Conservation (phyloP, 1,139 yeast genomes). For the Saccharomyces hybrid region DNA sequence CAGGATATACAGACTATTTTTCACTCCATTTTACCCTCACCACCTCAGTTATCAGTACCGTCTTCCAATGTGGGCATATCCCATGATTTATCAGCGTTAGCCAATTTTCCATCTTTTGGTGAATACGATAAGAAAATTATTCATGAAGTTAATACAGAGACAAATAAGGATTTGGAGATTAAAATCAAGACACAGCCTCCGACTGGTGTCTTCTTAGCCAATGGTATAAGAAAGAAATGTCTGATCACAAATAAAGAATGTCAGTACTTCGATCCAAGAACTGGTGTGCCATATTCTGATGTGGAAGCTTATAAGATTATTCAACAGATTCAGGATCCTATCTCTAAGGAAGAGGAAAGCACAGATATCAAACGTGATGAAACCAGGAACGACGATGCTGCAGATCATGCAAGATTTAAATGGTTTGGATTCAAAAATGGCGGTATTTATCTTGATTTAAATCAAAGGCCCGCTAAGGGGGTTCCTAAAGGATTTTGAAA, state of each 20-base stretch:
- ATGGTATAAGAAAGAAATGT: constrained; percentile 59
- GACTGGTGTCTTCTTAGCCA: constrained; percentile 65
- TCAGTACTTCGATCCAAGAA: constrained; percentile 76
- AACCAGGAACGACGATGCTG: constrained; percentile 11
- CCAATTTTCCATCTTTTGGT: constrained; percentile 58
- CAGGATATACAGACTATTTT: constrained; percentile 25
- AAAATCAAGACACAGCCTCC: constrained; percentile 60
- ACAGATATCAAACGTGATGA: background rate
- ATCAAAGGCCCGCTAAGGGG: constrained; percentile 65
- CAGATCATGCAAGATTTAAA: constrained; percentile 35
- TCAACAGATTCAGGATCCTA: constrained; percentile 50
- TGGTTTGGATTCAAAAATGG: constrained; percentile 69
- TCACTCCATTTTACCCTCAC: background rate
- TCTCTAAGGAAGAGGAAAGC: constrained; percentile 34
- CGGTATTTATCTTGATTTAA: constrained; percentile 53
- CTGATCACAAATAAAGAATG: constrained; percentile 74
- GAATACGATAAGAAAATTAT: constrained; percentile 47
- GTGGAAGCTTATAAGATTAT: constrained; percentile 71
- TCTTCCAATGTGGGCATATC: constrained; percentile 6
- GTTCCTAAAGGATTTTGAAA: constrained; percentile 72
- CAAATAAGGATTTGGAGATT: constrained; percentile 40
- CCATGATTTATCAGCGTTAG: constrained; percentile 35
- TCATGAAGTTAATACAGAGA: constrained; percentile 33
- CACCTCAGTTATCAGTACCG: background rate
- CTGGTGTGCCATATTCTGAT: constrained; percentile 78